phyloP scores from a whole-genome alignment of 139 green algal species.

The Spirogloea muscicola region DNA sequence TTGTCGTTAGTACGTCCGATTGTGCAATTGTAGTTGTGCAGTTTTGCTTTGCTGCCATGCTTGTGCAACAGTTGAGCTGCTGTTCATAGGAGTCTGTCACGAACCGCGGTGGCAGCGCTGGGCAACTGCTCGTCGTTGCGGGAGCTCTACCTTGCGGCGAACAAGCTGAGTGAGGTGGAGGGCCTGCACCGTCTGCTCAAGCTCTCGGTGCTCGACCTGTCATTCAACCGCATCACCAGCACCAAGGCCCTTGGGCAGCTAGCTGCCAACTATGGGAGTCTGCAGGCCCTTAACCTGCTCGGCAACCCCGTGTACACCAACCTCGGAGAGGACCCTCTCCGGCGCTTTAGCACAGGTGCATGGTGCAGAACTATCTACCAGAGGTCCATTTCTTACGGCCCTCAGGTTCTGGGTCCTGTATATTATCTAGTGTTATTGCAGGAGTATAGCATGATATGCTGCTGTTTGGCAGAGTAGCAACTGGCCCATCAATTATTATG shows the following conservation, averaged over 20 bases:
- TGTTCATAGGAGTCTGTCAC: too few relatives aligned
- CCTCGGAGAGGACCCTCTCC: conserved; percentile 21
- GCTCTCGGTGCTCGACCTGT: conserved; percentile 41
- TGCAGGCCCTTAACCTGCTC: conserved; percentile 27
- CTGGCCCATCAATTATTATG: too few relatives aligned
- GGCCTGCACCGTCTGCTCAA: conserved; percentile 49
- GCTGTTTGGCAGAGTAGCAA: too few relatives aligned
- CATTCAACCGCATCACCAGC: conserved; percentile 37
- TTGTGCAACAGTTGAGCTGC: too few relatives aligned
- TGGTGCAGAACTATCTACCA: too few relatives aligned
- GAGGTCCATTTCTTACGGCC: too few relatives aligned
- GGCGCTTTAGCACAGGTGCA: conserved; percentile 29
- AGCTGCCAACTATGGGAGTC: conserved; percentile 37
- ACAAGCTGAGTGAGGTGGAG: conserved; percentile 47
- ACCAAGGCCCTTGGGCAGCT: conserved; percentile 44
- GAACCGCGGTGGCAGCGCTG: neutral
- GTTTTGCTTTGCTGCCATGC: too few relatives aligned
- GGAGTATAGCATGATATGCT: too few relatives aligned
- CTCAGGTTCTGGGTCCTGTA: neutral
- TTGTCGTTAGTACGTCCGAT: too few relatives aligned
- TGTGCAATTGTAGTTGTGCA: too few relatives aligned
- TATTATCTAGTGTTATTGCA: neutral
- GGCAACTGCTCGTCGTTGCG: conserved; percentile 12
- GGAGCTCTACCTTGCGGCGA: conserved; percentile 39
- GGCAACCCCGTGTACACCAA: conserved; percentile 35